These are phyloP conservation scores for Penicillium taxi DNA, from an alignment of 495 filamentous ascomycete species.

Conservation along the genomic window DNA sequence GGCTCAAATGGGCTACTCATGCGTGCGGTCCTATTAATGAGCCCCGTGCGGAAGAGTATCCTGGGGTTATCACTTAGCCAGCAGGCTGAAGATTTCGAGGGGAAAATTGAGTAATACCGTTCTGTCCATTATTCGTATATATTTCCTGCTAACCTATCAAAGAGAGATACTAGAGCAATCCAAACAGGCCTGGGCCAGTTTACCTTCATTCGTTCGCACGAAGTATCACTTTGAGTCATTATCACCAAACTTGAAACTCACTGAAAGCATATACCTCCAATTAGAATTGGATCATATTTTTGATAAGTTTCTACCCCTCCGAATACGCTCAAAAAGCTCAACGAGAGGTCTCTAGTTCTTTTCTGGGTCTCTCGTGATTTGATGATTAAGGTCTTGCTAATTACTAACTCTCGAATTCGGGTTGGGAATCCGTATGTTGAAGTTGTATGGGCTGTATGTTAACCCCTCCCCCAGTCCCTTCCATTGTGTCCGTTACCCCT, in stretches of 20 bases:
- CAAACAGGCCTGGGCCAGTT: not conserved
- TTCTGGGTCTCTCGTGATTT: constrained; percentile 2
- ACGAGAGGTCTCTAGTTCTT: not conserved
- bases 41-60: constrained; percentile 41
- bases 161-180: constrained; percentile 3
- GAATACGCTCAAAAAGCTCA: constrained; percentile 1
- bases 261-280: constrained; percentile 1
- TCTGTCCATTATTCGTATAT: not conserved
- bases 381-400: not conserved
- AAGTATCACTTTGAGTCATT: not conserved
- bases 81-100: constrained; percentile 5
- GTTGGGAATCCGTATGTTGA: not conserved
- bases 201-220: constrained; percentile 3
- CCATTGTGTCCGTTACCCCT: not conserved
- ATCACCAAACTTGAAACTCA: not conserved
- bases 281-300: constrained; percentile 2
- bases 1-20: constrained; percentile 21
- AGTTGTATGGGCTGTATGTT: constrained; percentile 1
- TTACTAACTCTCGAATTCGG: not conserved
- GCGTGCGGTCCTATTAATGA: constrained; percentile 34
- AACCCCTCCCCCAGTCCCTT: not conserved
- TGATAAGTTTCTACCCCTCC: constrained; percentile 1
- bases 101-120: constrained; percentile 1
- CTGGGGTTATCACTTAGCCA: constrained; percentile 42
- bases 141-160: not conserved